Base-by-base conservation (phyloP, 2,329 filamentous ascomycete genomes). In the Graphilbum sp. region DNA sequence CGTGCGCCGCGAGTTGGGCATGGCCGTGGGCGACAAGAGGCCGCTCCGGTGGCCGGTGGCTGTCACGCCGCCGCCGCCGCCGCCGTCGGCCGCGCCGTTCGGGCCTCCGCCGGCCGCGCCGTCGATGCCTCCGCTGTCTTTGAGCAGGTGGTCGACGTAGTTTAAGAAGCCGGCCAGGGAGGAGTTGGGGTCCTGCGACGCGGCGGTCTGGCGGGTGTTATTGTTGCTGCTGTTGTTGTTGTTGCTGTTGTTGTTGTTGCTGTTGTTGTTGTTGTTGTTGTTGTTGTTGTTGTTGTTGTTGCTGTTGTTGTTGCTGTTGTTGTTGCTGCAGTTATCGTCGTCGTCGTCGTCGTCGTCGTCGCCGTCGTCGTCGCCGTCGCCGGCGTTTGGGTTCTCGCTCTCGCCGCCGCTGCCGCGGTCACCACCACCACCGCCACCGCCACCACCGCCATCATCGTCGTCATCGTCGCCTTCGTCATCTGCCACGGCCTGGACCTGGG, bases 111-210 rank as follows among this genome's bases (percentile, higher is more conserved):
- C 29, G 21, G n/a, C n/a, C n/a, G 2, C 15, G 13, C 20, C 17
- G 17, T 34, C 32, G 8, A 12, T 4, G 5, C 19, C 19, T 17
- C 21, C 13, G 10, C 10, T 38, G 68, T 66, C 29, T 21, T 36
- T 41, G 11, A 87, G 65, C 17, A 92, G 68, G 38, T 82, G 76
- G 50, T 87, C 79, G 9, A 87, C 80, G 45, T 88, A 92, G 2
- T 64, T 60, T 19, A 88, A 58, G 52, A 92, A 90, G 19, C 84
- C 79, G 39, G 77, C 66, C 41, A 69, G 61, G 21, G 65, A 63
- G 10, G 60, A 58, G 5, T 54, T 49, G 4, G 58, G 47, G 5
- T 48, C 52, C 23, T 48, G 39, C 11, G 41, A 46, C 13, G 40
- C 32, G 46, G 31, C 38, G 36, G 34, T 34, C 23, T 25, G 39